Percentiles rank a stretch among this genome's conserved stretches.
Conservation (phyloP, 2,329 filamentous ascomycete species). For the Colletotrichum navitas region DNA sequence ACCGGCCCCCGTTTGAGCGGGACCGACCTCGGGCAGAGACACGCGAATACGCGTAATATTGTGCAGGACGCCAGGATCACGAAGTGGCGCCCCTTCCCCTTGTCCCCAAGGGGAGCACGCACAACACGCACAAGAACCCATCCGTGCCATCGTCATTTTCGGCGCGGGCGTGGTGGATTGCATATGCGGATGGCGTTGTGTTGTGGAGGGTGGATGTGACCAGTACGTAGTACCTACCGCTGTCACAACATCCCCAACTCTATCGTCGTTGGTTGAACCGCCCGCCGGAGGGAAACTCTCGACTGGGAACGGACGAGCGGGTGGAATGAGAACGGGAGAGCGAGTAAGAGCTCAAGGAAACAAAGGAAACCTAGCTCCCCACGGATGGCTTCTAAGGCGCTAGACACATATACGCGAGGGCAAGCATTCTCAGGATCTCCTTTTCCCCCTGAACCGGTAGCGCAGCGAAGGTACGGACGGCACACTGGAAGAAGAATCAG, state of each 20-base stretch:
- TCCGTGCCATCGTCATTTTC: constrained; percentile 35
- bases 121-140: constrained; percentile 7
- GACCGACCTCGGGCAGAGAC: constrained; percentile 20
- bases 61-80: constrained; percentile 23
- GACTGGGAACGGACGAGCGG: no score
- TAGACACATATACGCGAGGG: constrained; percentile 30
- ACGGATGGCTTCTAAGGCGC: constrained; percentile 14
- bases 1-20: neutral
- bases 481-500: no score
- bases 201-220: constrained; percentile 12
- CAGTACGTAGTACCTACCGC: neutral
- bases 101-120: constrained; percentile 7
- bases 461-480: neutral
- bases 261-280: constrained; percentile 3
- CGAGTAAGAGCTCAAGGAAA: neutral
- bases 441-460: constrained; percentile 21
- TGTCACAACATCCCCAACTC: neutral
- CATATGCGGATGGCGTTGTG: constrained; percentile 19
- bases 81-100: constrained; percentile 22
- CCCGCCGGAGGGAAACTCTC: no score
- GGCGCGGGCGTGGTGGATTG: constrained; percentile 27
- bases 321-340: constrained; percentile 1
- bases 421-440: constrained; percentile 23
- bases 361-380: constrained; percentile 18
- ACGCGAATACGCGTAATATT: constrained; percentile 37